A percentile compares a stretch with the other conserved stretches of the same genome.
phyloP scores from a whole-genome alignment of 1,139 yeast genomes.

The Pichia sp. region DNA sequence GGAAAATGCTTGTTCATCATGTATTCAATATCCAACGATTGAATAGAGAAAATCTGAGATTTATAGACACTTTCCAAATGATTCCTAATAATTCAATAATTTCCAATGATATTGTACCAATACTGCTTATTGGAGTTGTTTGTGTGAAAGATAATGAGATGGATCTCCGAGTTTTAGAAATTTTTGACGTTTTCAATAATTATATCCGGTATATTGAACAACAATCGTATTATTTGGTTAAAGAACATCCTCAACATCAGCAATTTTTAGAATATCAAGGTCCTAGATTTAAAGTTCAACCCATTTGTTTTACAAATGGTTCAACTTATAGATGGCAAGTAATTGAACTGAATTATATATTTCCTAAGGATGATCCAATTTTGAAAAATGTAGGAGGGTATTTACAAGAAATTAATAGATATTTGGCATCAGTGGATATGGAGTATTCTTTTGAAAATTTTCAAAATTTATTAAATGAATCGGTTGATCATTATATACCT shows the following conservation, averaged over 20 bases:
- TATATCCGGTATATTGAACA: not conserved
- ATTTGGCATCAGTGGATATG: too few relatives aligned
- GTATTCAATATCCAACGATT: constrained; percentile 9
- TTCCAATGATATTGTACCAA: constrained; percentile 36
- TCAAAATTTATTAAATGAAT: not conserved
- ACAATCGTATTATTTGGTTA: not conserved
- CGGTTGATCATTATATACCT: not conserved
- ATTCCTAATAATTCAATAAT: constrained; percentile 26
- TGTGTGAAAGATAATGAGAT: constrained; percentile 14
- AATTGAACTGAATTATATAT: not conserved
- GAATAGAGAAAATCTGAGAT: constrained; percentile 33
- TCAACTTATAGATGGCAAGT: not conserved
- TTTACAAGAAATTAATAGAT: not conserved
- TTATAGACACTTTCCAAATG: constrained; percentile 51
- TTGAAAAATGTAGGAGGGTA: not conserved
- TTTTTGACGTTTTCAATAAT: not conserved
- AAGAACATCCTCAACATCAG: not conserved
- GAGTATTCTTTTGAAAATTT: too few relatives aligned
- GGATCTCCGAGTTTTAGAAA: not conserved
- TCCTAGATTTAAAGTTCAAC: not conserved
- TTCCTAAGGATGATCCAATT: constrained; percentile 1
- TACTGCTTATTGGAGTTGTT: constrained; percentile 49
- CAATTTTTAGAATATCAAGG: not conserved
- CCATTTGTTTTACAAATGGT: not conserved
- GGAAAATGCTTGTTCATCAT: not conserved